phyloP scores from a whole-genome alignment of 352 stramenopile species.

The Phytopythium ostracodes region DNA sequence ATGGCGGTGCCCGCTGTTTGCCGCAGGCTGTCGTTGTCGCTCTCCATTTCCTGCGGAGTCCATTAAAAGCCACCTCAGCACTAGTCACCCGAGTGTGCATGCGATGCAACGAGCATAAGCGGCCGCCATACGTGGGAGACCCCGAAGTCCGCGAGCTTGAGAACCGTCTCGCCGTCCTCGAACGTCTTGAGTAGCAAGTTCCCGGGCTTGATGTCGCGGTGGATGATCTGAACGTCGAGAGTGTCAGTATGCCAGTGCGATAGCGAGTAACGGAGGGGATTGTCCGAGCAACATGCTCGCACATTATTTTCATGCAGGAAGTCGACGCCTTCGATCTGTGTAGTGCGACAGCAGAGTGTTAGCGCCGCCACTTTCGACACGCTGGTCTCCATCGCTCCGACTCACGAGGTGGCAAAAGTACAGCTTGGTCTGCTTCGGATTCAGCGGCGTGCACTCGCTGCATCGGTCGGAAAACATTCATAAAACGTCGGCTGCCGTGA shows the following conservation, averaged over 20 bases:
- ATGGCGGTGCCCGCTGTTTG: conserved; percentile 75
- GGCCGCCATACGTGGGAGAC: conserved; percentile 56
- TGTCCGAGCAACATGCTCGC: background rate
- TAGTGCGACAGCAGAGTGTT: background rate
- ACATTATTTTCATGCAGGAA: conserved; percentile 84
- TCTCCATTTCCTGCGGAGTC: conserved; percentile 54
- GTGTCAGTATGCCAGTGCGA: background rate
- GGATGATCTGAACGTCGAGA: conserved; percentile 49
- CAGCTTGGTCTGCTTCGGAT: conserved; percentile 47
- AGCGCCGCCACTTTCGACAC: background rate
- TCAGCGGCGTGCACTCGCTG: conserved; percentile 67
- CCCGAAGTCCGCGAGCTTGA: conserved; percentile 82
- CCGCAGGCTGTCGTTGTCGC: conserved; percentile 63
- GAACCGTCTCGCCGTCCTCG: conserved; percentile 51
- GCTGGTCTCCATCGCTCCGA: background rate
- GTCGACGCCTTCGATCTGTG: conserved; percentile 77
- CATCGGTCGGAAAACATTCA: background rate
- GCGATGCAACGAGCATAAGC: background rate
- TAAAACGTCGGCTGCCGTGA: background rate
- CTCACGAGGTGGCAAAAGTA: conserved; percentile 75
- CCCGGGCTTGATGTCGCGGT: conserved; percentile 79
- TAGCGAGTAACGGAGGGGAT: too few species aligned
- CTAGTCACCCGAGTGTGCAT: conserved; percentile 39
- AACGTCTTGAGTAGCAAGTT: conserved; percentile 67
- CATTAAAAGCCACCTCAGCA: conserved; percentile 10